Evolutionary conservation across 2,329 filamentous ascomycete genomes (phyloP).

Genomic region (Trichoderma hamatum): DNA sequence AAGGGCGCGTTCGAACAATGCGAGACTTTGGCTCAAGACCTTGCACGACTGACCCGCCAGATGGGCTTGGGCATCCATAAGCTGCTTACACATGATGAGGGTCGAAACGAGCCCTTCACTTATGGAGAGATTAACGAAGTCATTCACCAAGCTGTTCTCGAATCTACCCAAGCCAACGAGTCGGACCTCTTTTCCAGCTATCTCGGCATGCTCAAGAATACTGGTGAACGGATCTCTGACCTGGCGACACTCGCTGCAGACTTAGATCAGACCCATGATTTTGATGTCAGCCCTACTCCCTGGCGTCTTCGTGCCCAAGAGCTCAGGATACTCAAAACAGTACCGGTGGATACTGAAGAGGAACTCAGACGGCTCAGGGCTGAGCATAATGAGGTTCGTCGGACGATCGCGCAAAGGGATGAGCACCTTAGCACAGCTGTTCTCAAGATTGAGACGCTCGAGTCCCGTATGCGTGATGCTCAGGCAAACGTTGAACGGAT

Average conservation of each 20-base stretch:
- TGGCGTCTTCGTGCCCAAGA: conserved; percentile 84
- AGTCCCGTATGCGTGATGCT: conserved; percentile 83
- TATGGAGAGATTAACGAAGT: conserved; percentile 66
- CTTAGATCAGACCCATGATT: conserved; percentile 73
- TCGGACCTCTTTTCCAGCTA: conserved; percentile 72
- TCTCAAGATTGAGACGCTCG: conserved; percentile 92
- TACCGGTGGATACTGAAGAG: conserved; percentile 81
- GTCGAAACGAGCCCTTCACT: conserved; percentile 67
- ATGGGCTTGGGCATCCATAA: conserved; percentile 68
- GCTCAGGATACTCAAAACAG: conserved; percentile 78
- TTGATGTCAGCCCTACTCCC: conserved; percentile 74
- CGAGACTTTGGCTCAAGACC: conserved; percentile 64
- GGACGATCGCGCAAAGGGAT: conserved; percentile 71
- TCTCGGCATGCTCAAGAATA: conserved; percentile 64
- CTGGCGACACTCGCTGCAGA: conserved; percentile 71
- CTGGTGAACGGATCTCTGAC: conserved; percentile 68
- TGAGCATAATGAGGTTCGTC: conserved; percentile 76
- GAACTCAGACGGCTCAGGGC: conserved; percentile 80
- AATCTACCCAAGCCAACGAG: conserved; percentile 59
- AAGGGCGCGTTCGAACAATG: conserved; percentile 70
- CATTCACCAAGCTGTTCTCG: conserved; percentile 57
- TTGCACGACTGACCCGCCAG: conserved; percentile 67
- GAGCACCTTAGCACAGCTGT: conserved; percentile 82
- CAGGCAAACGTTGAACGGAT: conserved; percentile 75
- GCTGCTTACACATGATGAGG: conserved; percentile 69